A percentile compares a stretch with the other conserved stretches of the same genome.
These are phyloP conservation scores for Stachybotrys elegans DNA, from an alignment of 2,329 filamentous ascomycete genomes.

Conservation along the genomic window DNA sequence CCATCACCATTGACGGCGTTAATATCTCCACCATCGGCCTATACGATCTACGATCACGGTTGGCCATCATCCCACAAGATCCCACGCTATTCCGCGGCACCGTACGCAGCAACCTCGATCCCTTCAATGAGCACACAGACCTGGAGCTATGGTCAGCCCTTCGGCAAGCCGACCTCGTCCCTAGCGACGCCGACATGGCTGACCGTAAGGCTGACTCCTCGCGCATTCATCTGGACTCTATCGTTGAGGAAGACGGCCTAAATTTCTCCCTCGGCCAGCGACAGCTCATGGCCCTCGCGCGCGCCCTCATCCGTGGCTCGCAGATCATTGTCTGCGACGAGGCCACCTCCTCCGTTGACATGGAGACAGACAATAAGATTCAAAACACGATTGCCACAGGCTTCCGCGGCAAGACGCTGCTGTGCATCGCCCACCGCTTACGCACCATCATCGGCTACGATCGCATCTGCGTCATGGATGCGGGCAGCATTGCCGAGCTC, in stretches of 20 bases:
- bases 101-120: slow-evolving; percentile 73
- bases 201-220: slow-evolving; percentile 67
- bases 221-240: slow-evolving; percentile 75
- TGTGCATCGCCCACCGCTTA: slow-evolving; percentile 89
- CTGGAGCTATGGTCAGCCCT: slow-evolving; percentile 74
- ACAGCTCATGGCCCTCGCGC: slow-evolving; percentile 89
- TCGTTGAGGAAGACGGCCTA: slow-evolving; percentile 89
- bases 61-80: slow-evolving; percentile 82
- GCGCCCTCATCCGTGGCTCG: slow-evolving; percentile 79
- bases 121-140: slow-evolving; percentile 73
- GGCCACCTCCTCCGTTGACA: slow-evolving; percentile 87
- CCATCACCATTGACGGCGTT: slow-evolving; percentile 60
- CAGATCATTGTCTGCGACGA: slow-evolving; percentile 97
- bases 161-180: slow-evolving; percentile 69
- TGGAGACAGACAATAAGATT: slow-evolving; percentile 95
- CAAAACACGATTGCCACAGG: slow-evolving; percentile 80
- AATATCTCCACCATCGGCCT: slow-evolving; percentile 71
- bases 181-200: slow-evolving; percentile 57
- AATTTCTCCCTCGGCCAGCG: slow-evolving; percentile 95
- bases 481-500: slow-evolving; percentile 80
- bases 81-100: slow-evolving; percentile 80
- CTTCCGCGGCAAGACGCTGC: slow-evolving; percentile 79
- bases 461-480: slow-evolving; percentile 94
- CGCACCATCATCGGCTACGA: slow-evolving; percentile 93
- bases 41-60: slow-evolving; percentile 67